Evolutionary conservation across 2,329 filamentous ascomycete genomes (phyloP), one percentile per base, ranked within the genome.

Genomic region (Cylindrodendrum hubeiense): DNA sequence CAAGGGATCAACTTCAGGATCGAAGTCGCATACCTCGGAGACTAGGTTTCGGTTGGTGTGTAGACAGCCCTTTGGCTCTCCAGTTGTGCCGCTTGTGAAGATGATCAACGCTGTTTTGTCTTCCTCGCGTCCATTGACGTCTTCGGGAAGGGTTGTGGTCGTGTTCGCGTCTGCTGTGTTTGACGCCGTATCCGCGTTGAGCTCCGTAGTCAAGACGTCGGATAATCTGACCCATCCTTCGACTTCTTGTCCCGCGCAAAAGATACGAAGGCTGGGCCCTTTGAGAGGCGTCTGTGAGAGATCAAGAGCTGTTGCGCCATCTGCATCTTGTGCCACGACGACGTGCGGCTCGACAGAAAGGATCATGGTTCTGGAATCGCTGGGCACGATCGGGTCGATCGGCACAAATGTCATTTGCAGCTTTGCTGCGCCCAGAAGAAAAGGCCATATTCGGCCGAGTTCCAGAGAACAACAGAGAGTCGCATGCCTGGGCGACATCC

Each of bases 41-140:
- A 80, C 74, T n/a, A 82, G 60, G 60, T 82, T 84, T 30, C 74
- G 67, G 67, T 79, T 77, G 6, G 80, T 82, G 64, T 84, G 79
- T 15, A 77, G 76, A 61, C 82, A 84, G 51, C 79, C 82, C 68
- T 86, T 86, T 5, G 84, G 82, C 0, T 79, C 71, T 6, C 81
- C 82, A 0, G 83, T 85, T n/a, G 83, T 86, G 21, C 84, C 84
- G 67, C 83, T 85, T 21, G 83, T 85, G 71, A 85, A 85, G 33
- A 85, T 75, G 51, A 85, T 79, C 44, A 84, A 74, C 5, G 79
- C 78, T 7, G 71, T 76, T 52, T 77, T 73, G 33, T 70, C 56
- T 15, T 52, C 24, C 10, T 61, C 39, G 15, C 13, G n/a, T 7
- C 57, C 34, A n/a, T n/a, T 19, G 34, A 34, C 49, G 10, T 55